These are phyloP conservation scores for Larix kaempferi DNA, from an alignment of 75 land plant species.

Conservation along the genomic window DNA sequence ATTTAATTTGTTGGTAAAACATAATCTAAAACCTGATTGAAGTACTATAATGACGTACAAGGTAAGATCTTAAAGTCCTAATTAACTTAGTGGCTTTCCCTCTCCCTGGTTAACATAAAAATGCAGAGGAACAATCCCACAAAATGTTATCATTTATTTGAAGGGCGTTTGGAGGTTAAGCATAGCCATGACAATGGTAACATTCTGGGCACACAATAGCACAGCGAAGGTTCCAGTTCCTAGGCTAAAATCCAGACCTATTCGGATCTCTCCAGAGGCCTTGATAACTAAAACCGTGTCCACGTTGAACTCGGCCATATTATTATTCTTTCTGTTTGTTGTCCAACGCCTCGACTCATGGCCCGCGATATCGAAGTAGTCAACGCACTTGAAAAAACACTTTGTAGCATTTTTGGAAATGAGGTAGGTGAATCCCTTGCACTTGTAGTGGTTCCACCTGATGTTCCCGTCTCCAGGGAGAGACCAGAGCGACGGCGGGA, in stretches of 20 bases:
- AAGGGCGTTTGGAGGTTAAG: constrained; percentile 59
- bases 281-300: constrained; percentile 35
- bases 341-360: constrained; percentile 16
- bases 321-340: background rate
- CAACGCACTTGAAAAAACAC: constrained; percentile 53
- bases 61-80: too few species aligned
- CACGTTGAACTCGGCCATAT: constrained; percentile 30
- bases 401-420: constrained; percentile 8
- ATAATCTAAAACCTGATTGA: too few species aligned
- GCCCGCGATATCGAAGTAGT: constrained; percentile 30
- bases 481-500: constrained; percentile 39
- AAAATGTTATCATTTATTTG: constrained; percentile 46
- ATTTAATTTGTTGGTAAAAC: too few species aligned
- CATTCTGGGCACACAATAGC: constrained; percentile 36
- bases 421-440: constrained; percentile 43
- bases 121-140: constrained; percentile 53
- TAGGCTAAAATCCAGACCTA: constrained; percentile 45
- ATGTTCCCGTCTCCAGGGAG: constrained; percentile 33
- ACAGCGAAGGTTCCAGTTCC: constrained; percentile 54
- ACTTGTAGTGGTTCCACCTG: constrained; percentile 25
- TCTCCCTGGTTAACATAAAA: too few species aligned
- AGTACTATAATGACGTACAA: too few species aligned
- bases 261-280: constrained; percentile 34
- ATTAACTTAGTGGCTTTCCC: too few species aligned
- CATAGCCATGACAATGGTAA: constrained; percentile 40